phyloP scores from a whole-genome alignment of 2,329 filamentous ascomycete species.

The Cercospora zeina region DNA sequence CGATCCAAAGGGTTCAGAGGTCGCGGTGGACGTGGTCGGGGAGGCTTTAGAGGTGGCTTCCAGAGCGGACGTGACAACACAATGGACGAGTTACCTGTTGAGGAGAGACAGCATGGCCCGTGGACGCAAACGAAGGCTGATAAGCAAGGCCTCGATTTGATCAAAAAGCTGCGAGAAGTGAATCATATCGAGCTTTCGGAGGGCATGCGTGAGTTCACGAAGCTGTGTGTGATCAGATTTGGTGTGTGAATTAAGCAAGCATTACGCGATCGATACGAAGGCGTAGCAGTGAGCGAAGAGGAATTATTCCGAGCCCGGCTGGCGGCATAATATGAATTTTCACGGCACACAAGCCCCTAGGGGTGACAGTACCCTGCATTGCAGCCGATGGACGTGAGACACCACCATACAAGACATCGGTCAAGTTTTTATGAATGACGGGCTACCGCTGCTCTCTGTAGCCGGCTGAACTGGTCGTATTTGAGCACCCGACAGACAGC shows the following conservation, averaged over 20 bases:
- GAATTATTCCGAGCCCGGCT: too few relatives aligned
- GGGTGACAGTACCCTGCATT: too few relatives aligned
- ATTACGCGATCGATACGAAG: not conserved
- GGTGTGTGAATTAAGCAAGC: constrained; percentile 18
- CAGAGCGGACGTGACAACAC: not conserved
- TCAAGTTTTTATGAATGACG: too few relatives aligned
- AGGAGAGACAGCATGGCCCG: constrained; percentile 34
- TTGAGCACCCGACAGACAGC: too few relatives aligned
- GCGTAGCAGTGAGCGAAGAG: not conserved
- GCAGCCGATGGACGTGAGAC: too few relatives aligned
- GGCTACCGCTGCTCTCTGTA: too few relatives aligned
- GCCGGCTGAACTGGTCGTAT: too few relatives aligned
- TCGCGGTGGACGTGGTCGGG: constrained; percentile 24
- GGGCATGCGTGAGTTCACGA: constrained; percentile 47
- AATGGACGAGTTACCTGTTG: constrained; percentile 9
- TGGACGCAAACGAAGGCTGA: constrained; percentile 45
- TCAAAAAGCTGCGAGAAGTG: constrained; percentile 36
- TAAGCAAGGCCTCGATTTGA: constrained; percentile 36
- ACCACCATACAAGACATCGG: too few relatives aligned
- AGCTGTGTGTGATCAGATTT: constrained; percentile 48
- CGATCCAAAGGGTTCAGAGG: constrained; percentile 25
- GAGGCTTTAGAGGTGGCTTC: constrained; percentile 1
- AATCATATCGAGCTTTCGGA: constrained; percentile 41
- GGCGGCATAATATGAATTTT: too few relatives aligned
- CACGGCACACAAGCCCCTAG: too few relatives aligned